Evolutionary conservation across 164 flowering plant species (phyloP).

Genomic region (Taxillus chinensis): DNA sequence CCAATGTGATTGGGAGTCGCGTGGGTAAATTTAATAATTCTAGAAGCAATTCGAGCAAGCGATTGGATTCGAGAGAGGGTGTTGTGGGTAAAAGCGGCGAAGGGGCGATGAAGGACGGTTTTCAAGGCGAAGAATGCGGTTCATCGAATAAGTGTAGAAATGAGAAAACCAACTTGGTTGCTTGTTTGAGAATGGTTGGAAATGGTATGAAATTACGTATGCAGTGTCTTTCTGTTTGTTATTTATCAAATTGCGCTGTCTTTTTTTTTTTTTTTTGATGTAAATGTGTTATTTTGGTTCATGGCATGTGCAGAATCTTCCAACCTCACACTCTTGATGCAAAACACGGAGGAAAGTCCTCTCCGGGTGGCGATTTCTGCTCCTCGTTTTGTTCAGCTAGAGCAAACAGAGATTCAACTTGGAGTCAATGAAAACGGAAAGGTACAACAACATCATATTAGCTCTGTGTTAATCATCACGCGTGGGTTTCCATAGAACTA

Average conservation of each 20-base stretch:
- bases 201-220: conserved; percentile 31
- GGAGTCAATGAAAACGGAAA: conserved; percentile 30
- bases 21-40: conserved; percentile 4
- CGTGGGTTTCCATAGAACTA: too few species aligned
- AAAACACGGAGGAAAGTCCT: conserved; percentile 48
- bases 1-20: conserved; percentile 8
- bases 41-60: conserved; percentile 4
- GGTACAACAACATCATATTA: conserved; percentile 26
- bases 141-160: conserved; percentile 41
- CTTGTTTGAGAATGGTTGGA: conserved; percentile 68
- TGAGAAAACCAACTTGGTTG: conserved; percentile 37
- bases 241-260: neutral
- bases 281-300: neutral
- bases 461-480: neutral
- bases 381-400: conserved; percentile 50
- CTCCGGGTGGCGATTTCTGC: conserved; percentile 38
- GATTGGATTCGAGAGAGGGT: conserved; percentile 10
- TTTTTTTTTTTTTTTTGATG: neutral
- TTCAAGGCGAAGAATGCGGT: conserved; percentile 49
- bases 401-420: conserved; percentile 34
- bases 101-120: conserved; percentile 23
- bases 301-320: conserved; percentile 45
- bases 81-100: conserved; percentile 11
- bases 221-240: neutral
- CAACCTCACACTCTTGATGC: conserved; percentile 59